phyloP scores from a whole-genome alignment of 208 protist genomes.

The Acanthamoeba rhysodes region DNA sequence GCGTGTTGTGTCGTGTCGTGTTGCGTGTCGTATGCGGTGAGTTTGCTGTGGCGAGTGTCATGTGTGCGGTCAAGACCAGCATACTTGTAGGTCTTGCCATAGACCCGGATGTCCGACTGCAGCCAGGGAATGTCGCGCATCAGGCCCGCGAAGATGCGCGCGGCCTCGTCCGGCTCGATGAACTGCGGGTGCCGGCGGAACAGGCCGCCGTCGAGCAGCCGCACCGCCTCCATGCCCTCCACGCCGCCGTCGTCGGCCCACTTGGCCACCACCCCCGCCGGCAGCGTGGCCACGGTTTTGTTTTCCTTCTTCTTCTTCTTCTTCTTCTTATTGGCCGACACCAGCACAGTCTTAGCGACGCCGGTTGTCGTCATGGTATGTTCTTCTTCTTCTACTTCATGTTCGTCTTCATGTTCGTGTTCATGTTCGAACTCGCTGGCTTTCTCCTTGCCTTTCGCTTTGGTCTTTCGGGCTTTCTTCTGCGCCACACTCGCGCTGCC shows the following conservation, averaged over 20 bases:
- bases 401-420: no score
- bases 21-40: background rate
- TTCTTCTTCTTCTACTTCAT: no score
- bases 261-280: background rate
- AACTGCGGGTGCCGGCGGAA: background rate
- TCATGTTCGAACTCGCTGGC: no score
- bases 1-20: no score
- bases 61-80: background rate
- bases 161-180: background rate
- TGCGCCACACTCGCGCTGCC: no score
- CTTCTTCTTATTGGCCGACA: background rate
- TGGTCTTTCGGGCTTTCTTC: no score
- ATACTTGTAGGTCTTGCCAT: constrained; percentile 41
- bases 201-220: background rate
- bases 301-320: background rate
- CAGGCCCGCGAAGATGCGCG: background rate
- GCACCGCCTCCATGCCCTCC: background rate
- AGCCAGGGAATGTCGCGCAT: background rate
- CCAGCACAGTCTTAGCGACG: no score
- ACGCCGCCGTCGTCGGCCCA: background rate
- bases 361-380: no score
- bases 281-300: background rate
- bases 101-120: constrained; percentile 11
- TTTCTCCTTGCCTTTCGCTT: no score
- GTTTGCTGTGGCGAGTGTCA: background rate